phyloP scores from a whole-genome alignment of 148 eudicot species.

The Nepenthes gracilis region DNA sequence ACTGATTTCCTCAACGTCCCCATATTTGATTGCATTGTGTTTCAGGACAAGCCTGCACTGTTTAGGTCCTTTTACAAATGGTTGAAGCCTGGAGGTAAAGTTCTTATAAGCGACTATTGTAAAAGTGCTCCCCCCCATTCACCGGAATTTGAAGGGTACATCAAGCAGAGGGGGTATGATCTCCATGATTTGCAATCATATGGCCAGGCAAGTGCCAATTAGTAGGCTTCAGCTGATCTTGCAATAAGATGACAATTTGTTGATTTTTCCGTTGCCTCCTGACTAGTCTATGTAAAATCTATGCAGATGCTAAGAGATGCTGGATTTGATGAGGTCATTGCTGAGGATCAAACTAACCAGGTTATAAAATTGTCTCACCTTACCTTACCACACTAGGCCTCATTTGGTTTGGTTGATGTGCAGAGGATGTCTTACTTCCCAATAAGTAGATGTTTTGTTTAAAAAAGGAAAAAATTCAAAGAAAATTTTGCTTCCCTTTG shows the following conservation, averaged over 20 bases:
- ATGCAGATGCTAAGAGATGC: conserved; percentile 87
- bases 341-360: conserved; percentile 95
- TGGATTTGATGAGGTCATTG: conserved; percentile 71
- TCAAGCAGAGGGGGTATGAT: conserved; percentile 97
- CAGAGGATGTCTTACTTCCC: no score
- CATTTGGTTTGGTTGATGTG: no score
- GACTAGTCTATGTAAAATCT: not conserved
- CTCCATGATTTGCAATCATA: conserved; percentile 87
- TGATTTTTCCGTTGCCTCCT: not conserved
- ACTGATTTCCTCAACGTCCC: not conserved
- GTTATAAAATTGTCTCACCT: conserved; percentile 15
- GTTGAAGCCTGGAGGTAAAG: conserved; percentile 96
- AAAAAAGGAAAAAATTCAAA: not conserved
- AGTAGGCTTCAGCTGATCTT: not conserved
- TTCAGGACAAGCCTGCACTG: conserved; percentile 90
- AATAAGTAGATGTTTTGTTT: no score
- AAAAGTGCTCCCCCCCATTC: conserved; percentile 56
- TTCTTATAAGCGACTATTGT: conserved; percentile 89
- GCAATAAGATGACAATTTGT: not conserved
- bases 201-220: conserved; percentile 51
- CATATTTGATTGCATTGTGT: not conserved
- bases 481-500: not conserved
- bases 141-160: conserved; percentile 70
- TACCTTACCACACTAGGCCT: not conserved
- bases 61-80: conserved; percentile 85